Evolutionary conservation across 768 basidiomycete genomes (phyloP).

Genomic region (Tylopilus vinaceipallidus): DNA sequence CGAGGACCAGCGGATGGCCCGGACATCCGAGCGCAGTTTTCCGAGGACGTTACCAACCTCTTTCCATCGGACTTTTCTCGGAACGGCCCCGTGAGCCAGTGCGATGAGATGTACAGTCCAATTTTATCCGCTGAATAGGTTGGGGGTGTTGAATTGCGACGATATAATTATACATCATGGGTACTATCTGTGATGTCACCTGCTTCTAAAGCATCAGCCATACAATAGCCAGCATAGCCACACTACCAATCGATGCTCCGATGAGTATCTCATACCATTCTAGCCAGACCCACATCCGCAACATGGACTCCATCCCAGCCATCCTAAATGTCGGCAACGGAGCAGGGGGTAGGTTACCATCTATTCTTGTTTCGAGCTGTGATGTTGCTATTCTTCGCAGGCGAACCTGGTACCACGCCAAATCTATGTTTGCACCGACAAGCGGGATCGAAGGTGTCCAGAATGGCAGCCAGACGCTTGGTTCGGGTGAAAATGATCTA

Average conservation of each 20-base stretch:
- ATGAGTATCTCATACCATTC: constrained; percentile 8
- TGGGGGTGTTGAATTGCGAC: not conserved
- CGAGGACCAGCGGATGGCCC: not conserved
- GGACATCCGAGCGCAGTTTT: not conserved
- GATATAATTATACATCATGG: not conserved
- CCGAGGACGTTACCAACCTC: not conserved
- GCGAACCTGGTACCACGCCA: constrained; percentile 67
- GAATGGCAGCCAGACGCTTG: constrained; percentile 22
- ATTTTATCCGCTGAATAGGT: no score
- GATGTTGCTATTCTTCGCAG: constrained; percentile 49
- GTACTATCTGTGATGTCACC: constrained; percentile 2
- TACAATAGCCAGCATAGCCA: not conserved
- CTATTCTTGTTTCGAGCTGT: constrained; percentile 1
- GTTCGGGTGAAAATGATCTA: constrained; percentile 40
- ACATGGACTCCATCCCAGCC: constrained; percentile 36
- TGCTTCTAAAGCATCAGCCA: not conserved
- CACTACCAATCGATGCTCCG: not conserved
- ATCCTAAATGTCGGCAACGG: constrained; percentile 26
- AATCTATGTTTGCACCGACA: constrained; percentile 58
- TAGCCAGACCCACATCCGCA: constrained; percentile 50
- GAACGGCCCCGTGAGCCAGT: not conserved
- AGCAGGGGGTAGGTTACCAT: constrained; percentile 1
- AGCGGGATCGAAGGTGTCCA: constrained; percentile 50
- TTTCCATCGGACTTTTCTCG: constrained; percentile 5
- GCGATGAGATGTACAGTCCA: no score